Percentiles rank a stretch among this genome's conserved stretches.
Evolutionary conservation across 106 monocot genomes (phyloP).

Genomic region (Dendrobium catenatum): DNA sequence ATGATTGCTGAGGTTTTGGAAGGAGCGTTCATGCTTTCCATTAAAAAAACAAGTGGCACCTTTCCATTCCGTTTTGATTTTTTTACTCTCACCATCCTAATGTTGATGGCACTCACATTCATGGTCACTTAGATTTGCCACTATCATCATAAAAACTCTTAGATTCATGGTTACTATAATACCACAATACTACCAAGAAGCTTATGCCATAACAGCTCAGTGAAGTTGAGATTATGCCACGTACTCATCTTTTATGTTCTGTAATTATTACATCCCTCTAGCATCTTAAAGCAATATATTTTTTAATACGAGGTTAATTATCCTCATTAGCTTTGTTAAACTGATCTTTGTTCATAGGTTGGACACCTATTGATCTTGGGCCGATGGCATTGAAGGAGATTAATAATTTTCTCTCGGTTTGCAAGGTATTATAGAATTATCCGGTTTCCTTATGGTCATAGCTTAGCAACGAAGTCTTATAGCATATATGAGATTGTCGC

Average conservation of each 20-base stretch:
- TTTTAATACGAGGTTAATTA: not conserved
- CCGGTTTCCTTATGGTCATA: not conserved
- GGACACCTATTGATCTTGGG: slow-evolving; percentile 80
- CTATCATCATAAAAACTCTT: too few relatives aligned
- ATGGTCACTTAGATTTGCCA: too few relatives aligned
- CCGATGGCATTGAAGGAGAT: slow-evolving; percentile 64
- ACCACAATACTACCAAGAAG: too few relatives aligned
- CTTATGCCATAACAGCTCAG: not conserved
- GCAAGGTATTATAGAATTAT: slow-evolving; percentile 47
- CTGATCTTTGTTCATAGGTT: slow-evolving; percentile 41
- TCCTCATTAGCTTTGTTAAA: not conserved
- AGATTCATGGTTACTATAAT: too few relatives aligned
- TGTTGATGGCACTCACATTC: too few relatives aligned
- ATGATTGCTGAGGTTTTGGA: too few relatives aligned
- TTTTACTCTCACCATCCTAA: too few relatives aligned
- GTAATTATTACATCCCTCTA: not conserved
- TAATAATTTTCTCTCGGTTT: slow-evolving; percentile 40
- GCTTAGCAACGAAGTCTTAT: not conserved
- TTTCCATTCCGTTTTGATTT: too few relatives aligned
- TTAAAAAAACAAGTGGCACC: too few relatives aligned
- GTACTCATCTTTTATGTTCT: not conserved
- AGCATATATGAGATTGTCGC: too few relatives aligned
- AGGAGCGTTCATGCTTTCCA: too few relatives aligned
- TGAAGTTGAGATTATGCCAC: not conserved
- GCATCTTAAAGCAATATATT: not conserved